Evolutionary conservation across 139 green algal genomes (phyloP), one percentile per base, ranked within the genome.

Genomic region (Chlamydomonas eustigma): DNA sequence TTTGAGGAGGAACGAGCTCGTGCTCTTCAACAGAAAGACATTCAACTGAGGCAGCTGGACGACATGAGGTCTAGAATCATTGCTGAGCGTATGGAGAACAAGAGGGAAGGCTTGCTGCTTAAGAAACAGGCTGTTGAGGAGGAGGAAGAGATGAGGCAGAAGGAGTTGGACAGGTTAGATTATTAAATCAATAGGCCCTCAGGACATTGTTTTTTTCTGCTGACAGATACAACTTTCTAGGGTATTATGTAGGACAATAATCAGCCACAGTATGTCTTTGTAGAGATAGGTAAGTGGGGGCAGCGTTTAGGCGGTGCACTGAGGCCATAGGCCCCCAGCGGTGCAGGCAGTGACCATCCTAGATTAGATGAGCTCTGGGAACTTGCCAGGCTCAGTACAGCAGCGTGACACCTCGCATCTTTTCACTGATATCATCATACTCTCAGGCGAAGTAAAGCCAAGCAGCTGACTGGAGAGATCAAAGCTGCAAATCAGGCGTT

Each of bases 11-110:
- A 74, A 4, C 79, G 80, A 50, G 51, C 79, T 51, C 71, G 73
- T 1, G 86, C 87, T 0, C 67, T 92, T 67, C 73, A 77, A 44
- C 86, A 93, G 79, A 82, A 81, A 22, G 83, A 88, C 1, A 80
- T 82, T n/a, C 88, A 93, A 76, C 81, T 76, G 50, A 3, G 39
- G 8, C 68, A 75, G 38, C 78, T 92, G 71, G 88, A 91, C 38
- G 81, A 88, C 51, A 51, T 82, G n/a, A 64, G 73, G 4, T 74
- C 66, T 2, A 74, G 78, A 51, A 77, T 90, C 68, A 71, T 85
- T n/a, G 28, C 71, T 12, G 83, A 86, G 76, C 78, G 85, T 22
- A 78, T 71, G n/a, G 68, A 80, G 71, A 44, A 82, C 35, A 79
- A 78, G 70, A 36, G 51, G 34, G 85, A 90, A 66, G 77, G 85